Evolutionary conservation across 2,329 filamentous ascomycete genomes (phyloP), one percentile per base, ranked within the genome.

Genomic region (Teratosphaeria nubilosa): DNA sequence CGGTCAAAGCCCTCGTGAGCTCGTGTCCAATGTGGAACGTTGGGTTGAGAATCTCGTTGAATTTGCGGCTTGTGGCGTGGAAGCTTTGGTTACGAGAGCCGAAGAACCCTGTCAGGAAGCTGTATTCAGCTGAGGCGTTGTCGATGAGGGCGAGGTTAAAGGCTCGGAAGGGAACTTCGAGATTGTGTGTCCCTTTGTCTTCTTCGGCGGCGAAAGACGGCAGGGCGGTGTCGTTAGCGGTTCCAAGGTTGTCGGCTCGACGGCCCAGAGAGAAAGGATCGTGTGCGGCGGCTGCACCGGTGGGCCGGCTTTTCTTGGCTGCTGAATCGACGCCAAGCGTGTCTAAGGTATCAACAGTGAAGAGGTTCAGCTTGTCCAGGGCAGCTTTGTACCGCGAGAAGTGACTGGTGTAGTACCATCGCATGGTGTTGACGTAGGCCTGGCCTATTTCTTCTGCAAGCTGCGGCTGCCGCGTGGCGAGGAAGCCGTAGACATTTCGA

Each of bases 401-500:
- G 71, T 96, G 90, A 64, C 88, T 94, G 56, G 87, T 76, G 70
- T 97, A 97, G 70, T 99, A 99, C 94, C 94, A 99, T 56, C 91
- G 85, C 90, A 99, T 99, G 0, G 95, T 99, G 72, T 96, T 96
- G 76, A 95, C 86, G 69, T 99, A 99, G 3, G 95, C 94, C 70
- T 90, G 87, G 9, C 86, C 86, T 63, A 99, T 95, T 73, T 99
- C 90, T 56, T 91, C 86, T 9, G 90, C 90, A 5, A 99, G 82
- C n/a, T 83, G 80, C 1, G 87, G 78, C 67, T 97, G 91, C 64
- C 92, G 87, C 65, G 83, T 86, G 60, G 90, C 85, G 32, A 99
- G 79, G 69, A 97, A 99, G 5, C 83, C 80, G 73, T 86, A 99
- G 0, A 96, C 77, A 34, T 96, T 91, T 71, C 90, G 95, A 76